Evolutionary conservation across 2,329 filamentous ascomycete genomes (phyloP).

Genomic region (Aspergillus persii): DNA sequence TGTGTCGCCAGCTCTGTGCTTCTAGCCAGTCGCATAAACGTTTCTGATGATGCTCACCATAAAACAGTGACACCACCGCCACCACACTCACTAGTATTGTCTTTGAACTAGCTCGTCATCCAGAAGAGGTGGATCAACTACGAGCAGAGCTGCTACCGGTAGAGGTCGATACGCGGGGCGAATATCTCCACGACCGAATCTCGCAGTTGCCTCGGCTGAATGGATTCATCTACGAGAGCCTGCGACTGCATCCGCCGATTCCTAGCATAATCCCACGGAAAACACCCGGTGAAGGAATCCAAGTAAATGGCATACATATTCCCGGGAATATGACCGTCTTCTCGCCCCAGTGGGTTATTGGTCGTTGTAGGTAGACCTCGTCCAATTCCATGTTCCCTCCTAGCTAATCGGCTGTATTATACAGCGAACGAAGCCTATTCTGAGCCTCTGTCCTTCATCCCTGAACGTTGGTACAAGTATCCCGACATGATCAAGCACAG

Average conservation of each 20-base stretch:
- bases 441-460: neutral
- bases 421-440: neutral
- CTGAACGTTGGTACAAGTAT: slow-evolving; percentile 2
- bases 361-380: neutral
- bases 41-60: neutral
- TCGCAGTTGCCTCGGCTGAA: neutral
- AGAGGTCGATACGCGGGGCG: neutral
- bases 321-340: neutral
- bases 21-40: neutral
- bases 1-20: neutral
- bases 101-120: neutral
- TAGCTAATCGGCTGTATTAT: neutral
- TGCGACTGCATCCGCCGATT: slow-evolving; percentile 4
- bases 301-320: neutral
- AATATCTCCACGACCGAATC: slow-evolving; percentile 1
- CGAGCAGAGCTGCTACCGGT: neutral
- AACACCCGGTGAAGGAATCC: neutral
- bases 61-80: slow-evolving; percentile 6
- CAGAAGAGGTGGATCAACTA: neutral
- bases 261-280: neutral
- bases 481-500: neutral
- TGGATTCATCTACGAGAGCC: slow-evolving; percentile 2
- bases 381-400: too few relatives aligned
- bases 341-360: neutral
- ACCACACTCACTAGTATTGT: neutral